phyloP scores from a whole-genome alignment of 352 stramenopile species.

The Phytophthora macrochlamydospora region DNA sequence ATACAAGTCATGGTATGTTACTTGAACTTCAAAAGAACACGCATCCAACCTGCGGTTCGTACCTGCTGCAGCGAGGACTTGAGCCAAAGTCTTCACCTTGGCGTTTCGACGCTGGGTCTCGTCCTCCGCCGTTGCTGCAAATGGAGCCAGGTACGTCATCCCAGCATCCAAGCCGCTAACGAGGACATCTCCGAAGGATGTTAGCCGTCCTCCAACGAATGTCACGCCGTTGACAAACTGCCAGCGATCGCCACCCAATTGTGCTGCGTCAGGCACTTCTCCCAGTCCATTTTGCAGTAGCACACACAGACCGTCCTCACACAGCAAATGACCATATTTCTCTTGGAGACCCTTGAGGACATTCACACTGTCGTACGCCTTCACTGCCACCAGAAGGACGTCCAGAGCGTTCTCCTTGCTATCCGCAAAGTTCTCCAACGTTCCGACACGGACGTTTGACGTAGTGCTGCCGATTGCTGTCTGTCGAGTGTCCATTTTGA shows the following conservation, averaged over 20 bases:
- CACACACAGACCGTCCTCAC: constrained; percentile 56
- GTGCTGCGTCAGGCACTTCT: constrained; percentile 27
- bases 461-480: constrained; percentile 15
- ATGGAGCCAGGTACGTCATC: constrained; percentile 59
- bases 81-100: constrained; percentile 37
- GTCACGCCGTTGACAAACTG: constrained; percentile 69
- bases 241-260: constrained; percentile 19
- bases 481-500: constrained; percentile 8
- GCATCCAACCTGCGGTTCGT: background rate
- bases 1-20: background rate
- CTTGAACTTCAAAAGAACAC: no score
- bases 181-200: constrained; percentile 47
- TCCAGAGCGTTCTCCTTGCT: constrained; percentile 37
- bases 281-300: constrained; percentile 75
- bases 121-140: constrained; percentile 8
- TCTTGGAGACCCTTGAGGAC: constrained; percentile 42
- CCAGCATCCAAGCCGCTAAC: constrained; percentile 51
- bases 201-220: constrained; percentile 57
- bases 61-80: constrained; percentile 49
- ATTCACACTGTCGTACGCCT: constrained; percentile 62
- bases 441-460: constrained; percentile 40
- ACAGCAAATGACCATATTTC: constrained; percentile 38
- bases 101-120: background rate
- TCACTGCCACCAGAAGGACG: constrained; percentile 68
- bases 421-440: constrained; percentile 17